Evolutionary conservation across 495 filamentous ascomycete genomes (phyloP), one percentile per base, ranked within the genome.

Genomic region (Daldinia childiae): DNA sequence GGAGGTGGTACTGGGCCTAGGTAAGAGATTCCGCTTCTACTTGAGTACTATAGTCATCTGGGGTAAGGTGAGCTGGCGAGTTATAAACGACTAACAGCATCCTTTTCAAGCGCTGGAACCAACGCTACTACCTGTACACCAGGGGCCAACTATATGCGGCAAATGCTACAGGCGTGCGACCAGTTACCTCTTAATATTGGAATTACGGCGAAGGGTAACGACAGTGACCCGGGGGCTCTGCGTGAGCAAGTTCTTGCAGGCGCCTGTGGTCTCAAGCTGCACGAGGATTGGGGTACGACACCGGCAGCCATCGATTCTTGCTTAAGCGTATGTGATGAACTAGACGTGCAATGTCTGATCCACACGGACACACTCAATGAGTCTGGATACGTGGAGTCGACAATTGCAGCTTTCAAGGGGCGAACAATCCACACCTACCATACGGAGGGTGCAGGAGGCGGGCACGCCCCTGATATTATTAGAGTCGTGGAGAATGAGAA

Each of bases 321-420:
- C 76, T 87, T 99, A 3, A 80, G 79, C 9, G 90, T 98, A 41
- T 98, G 95, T 79, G 95, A 99, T 72, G 87, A 96, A 70, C 87
- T 91, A 48, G 95, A 99, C 69, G 87, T 98, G 48, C 95, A 99
- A 74, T 96, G 93, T 72, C 90, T 98, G 65, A 98, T 99, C 76
- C 95, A 99, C 78, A 98, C 95, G 3, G 95, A 99, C 79, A 99
- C 95, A 0, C 87, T 99, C 48, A 99, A 99, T 80, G 95, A 99
- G 80, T 95, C 92, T 50, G 95, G 95, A 24, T 99, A 97, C 79
- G 95, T 99, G 45, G 96, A 98, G 79, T 91, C 93, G 66, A 97
- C 95, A 39, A 90, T 97, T 69, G 85, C 85, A 21, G 90, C 96
- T 29, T 93, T 98, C 86, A 93, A 93, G 79, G 86, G 89, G 75